phyloP scores from a whole-genome alignment of 257 asterid species.

The Fraxinus quadrangulata region DNA sequence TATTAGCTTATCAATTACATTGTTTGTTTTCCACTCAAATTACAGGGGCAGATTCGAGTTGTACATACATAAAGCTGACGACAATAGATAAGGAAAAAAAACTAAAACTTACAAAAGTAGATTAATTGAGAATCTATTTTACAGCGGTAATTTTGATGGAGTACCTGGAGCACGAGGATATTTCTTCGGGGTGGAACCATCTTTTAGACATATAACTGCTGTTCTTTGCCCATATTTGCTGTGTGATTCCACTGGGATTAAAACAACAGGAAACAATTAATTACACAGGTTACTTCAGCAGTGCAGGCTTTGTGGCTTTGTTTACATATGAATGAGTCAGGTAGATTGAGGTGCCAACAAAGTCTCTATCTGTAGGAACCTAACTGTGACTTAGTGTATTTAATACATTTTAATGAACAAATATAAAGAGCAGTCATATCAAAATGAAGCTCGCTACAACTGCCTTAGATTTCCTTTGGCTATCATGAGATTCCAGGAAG shows the following conservation, averaged over 20 bases:
- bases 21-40: conserved; percentile 18
- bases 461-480: conserved; percentile 8
- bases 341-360: conserved; percentile 5
- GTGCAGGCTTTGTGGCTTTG: background rate
- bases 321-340: background rate
- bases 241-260: conserved; percentile 78
- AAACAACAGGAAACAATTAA: conserved; percentile 27
- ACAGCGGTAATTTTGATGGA: conserved; percentile 80
- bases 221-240: conserved; percentile 92
- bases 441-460: conserved; percentile 5
- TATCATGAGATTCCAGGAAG: background rate
- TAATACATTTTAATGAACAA: conserved; percentile 5
- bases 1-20: conserved; percentile 4
- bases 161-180: conserved; percentile 88
- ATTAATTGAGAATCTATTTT: conserved; percentile 27
- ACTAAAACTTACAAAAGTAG: conserved; percentile 1
- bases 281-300: conserved; percentile 18
- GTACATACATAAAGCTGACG: background rate
- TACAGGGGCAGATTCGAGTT: conserved; percentile 14
- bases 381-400: background rate
- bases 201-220: conserved; percentile 73
- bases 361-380: background rate
- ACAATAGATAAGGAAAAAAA: conserved; percentile 3
- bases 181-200: conserved; percentile 69
- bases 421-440: conserved; percentile 9